phyloP scores from a whole-genome alignment of 2,329 filamentous ascomycete species.

The Fusarium sp. region DNA sequence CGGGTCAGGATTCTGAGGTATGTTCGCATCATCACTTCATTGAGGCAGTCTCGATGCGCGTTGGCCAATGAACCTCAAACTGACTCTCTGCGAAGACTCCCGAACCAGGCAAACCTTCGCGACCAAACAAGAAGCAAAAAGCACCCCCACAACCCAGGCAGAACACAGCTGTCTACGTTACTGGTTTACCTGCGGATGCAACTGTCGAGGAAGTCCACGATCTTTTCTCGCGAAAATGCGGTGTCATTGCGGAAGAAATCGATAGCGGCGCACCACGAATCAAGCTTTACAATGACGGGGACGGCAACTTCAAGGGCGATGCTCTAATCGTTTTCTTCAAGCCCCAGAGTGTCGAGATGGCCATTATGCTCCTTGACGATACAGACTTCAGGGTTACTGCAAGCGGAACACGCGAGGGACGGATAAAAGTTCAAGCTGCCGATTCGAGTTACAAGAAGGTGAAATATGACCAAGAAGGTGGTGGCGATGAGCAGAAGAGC shows the following conservation, averaged over 20 bases:
- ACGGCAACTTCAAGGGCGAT: slow-evolving; percentile 91
- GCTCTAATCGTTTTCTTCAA: slow-evolving; percentile 95
- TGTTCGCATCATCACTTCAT: slow-evolving; percentile 39
- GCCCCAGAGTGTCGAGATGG: slow-evolving; percentile 89
- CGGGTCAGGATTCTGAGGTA: slow-evolving; percentile 56
- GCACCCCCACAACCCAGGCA: slow-evolving; percentile 65
- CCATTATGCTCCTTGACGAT: slow-evolving; percentile 83
- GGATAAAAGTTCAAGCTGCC: slow-evolving; percentile 84
- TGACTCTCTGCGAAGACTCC: slow-evolving; percentile 36
- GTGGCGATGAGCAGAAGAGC: slow-evolving; percentile 34
- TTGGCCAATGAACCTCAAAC: background rate
- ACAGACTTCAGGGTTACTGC: slow-evolving; percentile 78
- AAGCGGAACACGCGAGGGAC: slow-evolving; percentile 65
- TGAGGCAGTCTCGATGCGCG: background rate
- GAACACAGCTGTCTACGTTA: slow-evolving; percentile 94
- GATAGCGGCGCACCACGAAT: slow-evolving; percentile 88
- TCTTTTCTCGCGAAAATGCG: slow-evolving; percentile 84
- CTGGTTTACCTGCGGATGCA: slow-evolving; percentile 83
- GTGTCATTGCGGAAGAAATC: slow-evolving; percentile 93
- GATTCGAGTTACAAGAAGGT: slow-evolving; percentile 93
- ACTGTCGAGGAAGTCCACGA: slow-evolving; percentile 83
- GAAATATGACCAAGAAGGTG: slow-evolving; percentile 67
- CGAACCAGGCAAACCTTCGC: slow-evolving; percentile 51
- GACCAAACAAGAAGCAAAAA: slow-evolving; percentile 60
- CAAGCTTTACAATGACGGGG: slow-evolving; percentile 87